Conservation (phyloP, 2,329 filamentous ascomycete species). For the Calonectria naviculata region DNA sequence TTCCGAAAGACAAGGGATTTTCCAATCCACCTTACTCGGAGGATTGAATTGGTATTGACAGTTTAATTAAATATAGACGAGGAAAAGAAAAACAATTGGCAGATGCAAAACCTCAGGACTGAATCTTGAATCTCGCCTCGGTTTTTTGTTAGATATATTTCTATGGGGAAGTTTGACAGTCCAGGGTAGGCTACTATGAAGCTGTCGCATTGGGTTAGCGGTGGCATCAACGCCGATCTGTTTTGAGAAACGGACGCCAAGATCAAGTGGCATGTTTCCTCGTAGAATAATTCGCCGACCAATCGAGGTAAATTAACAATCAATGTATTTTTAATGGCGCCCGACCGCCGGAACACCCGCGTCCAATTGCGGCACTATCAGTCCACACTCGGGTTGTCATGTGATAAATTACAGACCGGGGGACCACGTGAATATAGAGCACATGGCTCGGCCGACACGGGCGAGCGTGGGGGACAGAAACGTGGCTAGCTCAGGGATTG, state of each 20-base stretch:
- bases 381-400: not conserved
- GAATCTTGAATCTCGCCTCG: not conserved
- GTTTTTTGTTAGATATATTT: not conserved
- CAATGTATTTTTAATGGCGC: not conserved
- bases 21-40: no score
- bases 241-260: not conserved
- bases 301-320: not conserved
- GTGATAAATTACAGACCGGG: not conserved
- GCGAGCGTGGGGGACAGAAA: not conserved
- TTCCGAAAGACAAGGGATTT: no score
- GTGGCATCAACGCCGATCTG: not conserved
- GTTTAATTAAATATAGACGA: no score
- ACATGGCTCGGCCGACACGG: not conserved
- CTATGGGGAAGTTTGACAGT: not conserved
- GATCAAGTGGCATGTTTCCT: not conserved
- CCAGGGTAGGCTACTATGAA: not conserved
- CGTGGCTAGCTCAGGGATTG: constrained; percentile 4
- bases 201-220: not conserved
- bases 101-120: not conserved
- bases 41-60: no score
- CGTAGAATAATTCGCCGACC: not conserved
- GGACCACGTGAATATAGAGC: constrained; percentile 1
- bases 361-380: not conserved
- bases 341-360: not conserved
- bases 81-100: no score